Percentiles rank a stretch among this genome's conserved stretches.
Evolutionary conservation across 495 filamentous ascomycete species (phyloP).

Genomic region (Collariella sp.): DNA sequence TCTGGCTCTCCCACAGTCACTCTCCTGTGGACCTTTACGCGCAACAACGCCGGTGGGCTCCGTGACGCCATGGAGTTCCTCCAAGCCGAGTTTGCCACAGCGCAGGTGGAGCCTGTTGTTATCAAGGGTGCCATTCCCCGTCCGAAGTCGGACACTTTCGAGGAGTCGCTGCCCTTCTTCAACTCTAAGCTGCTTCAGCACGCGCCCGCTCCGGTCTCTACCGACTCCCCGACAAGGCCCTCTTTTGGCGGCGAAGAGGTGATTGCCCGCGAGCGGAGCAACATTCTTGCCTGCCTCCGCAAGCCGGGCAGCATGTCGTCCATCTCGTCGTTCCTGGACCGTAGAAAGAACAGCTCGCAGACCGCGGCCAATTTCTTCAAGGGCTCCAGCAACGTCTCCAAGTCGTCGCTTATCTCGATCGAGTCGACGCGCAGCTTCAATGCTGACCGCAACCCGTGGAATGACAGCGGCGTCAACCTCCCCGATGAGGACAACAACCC

Average conservation of each 20-base stretch:
- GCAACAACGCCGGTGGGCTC: slow-evolving; percentile 91
- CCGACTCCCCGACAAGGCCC: slow-evolving; percentile 74
- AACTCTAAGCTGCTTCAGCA: slow-evolving; percentile 92
- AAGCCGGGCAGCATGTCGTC: slow-evolving; percentile 91
- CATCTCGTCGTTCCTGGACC: slow-evolving; percentile 83
- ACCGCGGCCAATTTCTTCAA: slow-evolving; percentile 77
- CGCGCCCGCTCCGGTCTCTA: slow-evolving; percentile 65
- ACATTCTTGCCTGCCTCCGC: slow-evolving; percentile 72
- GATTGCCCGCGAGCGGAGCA: slow-evolving; percentile 62
- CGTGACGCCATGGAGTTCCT: slow-evolving; percentile 95
- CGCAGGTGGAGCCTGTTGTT: slow-evolving; percentile 73
- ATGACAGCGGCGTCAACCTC: slow-evolving; percentile 90
- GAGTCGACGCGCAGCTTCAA: slow-evolving; percentile 78
- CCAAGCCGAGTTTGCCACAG: slow-evolving; percentile 68
- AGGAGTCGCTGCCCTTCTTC: slow-evolving; percentile 92
- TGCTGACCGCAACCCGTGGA: slow-evolving; percentile 93
- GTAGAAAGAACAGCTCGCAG: slow-evolving; percentile 83
- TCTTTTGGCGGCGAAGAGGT: slow-evolving; percentile 61
- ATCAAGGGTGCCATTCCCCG: slow-evolving; percentile 90
- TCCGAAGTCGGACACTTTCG: slow-evolving; percentile 97
- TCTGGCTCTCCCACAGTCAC: slow-evolving; percentile 46
- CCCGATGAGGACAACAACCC: slow-evolving; percentile 69
- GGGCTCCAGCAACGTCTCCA: slow-evolving; percentile 87
- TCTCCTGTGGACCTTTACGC: slow-evolving; percentile 65
- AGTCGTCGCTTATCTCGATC: slow-evolving; percentile 86